Base-by-base conservation (phyloP, 2,329 filamentous ascomycete species). In the Cylindrodendrum hubeiense region DNA sequence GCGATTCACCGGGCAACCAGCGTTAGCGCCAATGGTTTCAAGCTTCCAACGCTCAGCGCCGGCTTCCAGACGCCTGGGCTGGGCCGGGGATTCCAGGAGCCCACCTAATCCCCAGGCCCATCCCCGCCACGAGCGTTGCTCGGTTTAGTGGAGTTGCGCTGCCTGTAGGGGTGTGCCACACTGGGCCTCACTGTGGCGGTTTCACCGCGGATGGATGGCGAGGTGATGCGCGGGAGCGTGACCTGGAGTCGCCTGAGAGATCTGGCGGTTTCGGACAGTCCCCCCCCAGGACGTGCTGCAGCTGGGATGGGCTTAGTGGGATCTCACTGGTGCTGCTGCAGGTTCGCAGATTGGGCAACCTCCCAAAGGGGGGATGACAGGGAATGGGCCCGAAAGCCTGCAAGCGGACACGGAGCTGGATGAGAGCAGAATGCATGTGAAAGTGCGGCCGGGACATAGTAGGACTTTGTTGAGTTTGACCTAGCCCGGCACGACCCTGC, bases 1-100 rank as follows among this genome's bases (percentile, higher is more conserved):
- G 24, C 26, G 47, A 69, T 68, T 61, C 55, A 63, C 65, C 67
- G 51, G 55, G 67, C 67, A 69, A 69, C 67, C 43, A 33, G 33
- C 8, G 7, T n/a, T 57, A 44, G 52, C 47, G 53, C 43, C 50
- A 55, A 43, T 47, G 39, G 33, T 47, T 30, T 49, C 30, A 19
- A 44, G 19, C 28, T 39, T 52, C 34, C 19, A 26, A n/a, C 26
- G 39, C 52, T 54, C 44, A 28, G 24, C 34, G 39, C 6, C 39
- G 22, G 12, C 44, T 54, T 52, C 41, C 22, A 21, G 37, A 43
- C 50, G 39, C 39, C 50, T n/a, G 9, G 41, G 50, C 17, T 28
- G 21, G 43, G 34, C 30, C 22, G 7, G 24, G 44, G 24, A 9
- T 26, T 50, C 22, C 28, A 53, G 39, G 39, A 17, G 44, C 22